phyloP scores from a whole-genome alignment of 768 basidiomycete genomes.

The Hygrocybe punicea region DNA sequence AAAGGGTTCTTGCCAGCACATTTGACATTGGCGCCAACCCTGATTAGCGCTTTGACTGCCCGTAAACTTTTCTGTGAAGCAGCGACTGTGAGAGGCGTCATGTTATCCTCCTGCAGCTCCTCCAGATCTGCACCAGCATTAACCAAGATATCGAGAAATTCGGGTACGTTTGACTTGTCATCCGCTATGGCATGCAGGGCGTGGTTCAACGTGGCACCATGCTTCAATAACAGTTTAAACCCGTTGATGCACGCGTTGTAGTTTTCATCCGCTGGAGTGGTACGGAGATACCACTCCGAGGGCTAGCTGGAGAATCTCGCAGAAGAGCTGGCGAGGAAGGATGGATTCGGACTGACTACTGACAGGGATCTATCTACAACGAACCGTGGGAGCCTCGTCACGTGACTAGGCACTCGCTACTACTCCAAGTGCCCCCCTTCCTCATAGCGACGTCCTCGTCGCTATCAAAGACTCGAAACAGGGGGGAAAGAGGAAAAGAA shows the following conservation, averaged over 20 bases:
- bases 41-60: not conserved
- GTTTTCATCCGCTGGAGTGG: too few species aligned
- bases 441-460: too few species aligned
- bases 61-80: not conserved
- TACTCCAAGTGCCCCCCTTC: too few species aligned
- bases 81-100: not conserved
- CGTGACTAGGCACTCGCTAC: too few species aligned
- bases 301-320: too few species aligned
- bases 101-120: not conserved
- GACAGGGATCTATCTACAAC: too few species aligned
- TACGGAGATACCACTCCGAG: too few species aligned
- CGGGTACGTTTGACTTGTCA: not conserved
- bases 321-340: too few species aligned
- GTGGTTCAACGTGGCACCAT: not conserved
- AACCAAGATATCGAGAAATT: not conserved
- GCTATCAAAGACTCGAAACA: too few species aligned
- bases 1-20: not conserved
- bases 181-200: not conserved
- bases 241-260: not conserved
- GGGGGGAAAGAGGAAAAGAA: too few species aligned
- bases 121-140: not conserved
- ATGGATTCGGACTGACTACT: too few species aligned
- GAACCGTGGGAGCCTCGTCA: too few species aligned
- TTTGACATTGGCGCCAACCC: not conserved
- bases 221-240: not conserved